A percentile compares a stretch with the other conserved stretches of the same genome.
Conservation (phyloP, 768 basidiomycete species). For the Tulasnella calospora region DNA sequence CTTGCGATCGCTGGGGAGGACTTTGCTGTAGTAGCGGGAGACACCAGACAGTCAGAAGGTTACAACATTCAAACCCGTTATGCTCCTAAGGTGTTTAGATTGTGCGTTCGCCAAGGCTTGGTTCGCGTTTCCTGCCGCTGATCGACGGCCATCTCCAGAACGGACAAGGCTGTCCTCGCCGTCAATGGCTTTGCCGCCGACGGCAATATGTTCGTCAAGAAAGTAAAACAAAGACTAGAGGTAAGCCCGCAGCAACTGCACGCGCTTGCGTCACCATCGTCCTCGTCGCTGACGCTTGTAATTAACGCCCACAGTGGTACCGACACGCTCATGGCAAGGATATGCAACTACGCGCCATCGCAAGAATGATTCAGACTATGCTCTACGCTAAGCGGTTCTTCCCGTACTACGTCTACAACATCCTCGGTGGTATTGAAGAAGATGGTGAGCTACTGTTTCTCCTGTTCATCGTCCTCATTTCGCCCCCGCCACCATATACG, state of each 20-base stretch:
- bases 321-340: constrained; percentile 94
- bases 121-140: constrained; percentile 5
- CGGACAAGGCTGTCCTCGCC: constrained; percentile 86
- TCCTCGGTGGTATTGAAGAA: constrained; percentile 92
- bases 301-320: constrained; percentile 70
- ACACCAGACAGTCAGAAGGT: constrained; percentile 96
- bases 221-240: constrained; percentile 90
- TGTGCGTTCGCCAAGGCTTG: constrained; percentile 52
- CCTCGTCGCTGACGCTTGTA: background rate
- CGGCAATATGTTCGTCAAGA: constrained; percentile 96
- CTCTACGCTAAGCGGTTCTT: constrained; percentile 94
- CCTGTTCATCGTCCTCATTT: background rate
- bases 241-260: constrained; percentile 40
- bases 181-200: constrained; percentile 98
- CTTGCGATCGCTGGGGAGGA: constrained; percentile 91
- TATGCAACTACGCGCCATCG: constrained; percentile 94
- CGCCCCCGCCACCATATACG: background rate
- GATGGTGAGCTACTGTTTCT: constrained; percentile 61
- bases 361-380: constrained; percentile 98
- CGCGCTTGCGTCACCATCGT: background rate
- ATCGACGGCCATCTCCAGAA: constrained; percentile 46
- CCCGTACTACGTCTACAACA: constrained; percentile 97
- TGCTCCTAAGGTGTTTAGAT: constrained; percentile 87
- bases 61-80: constrained; percentile 97
- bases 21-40: constrained; percentile 92